Conservation (phyloP, 345 rosid genomes). For the Geranium brycei region DNA sequence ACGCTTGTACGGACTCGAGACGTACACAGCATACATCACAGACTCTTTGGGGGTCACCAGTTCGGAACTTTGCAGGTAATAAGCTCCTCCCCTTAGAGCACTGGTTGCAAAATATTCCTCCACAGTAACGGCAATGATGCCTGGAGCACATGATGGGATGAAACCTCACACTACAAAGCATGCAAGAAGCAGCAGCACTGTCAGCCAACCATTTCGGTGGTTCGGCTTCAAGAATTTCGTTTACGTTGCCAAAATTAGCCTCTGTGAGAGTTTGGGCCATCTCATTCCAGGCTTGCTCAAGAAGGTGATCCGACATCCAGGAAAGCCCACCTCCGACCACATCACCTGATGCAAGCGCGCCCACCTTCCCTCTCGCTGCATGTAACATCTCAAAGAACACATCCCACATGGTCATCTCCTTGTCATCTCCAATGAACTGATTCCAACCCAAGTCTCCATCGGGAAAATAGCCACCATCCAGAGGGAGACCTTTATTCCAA, state of each 20-base stretch:
- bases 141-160: constrained; percentile 17
- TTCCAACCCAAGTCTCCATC: constrained; percentile 16
- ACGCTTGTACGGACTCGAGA: constrained; percentile 16
- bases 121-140: constrained; percentile 17
- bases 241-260: constrained; percentile 18
- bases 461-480: constrained; percentile 18
- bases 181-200: constrained; percentile 16
- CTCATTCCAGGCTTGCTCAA: constrained; percentile 24
- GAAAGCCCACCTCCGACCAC: constrained; percentile 9
- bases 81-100: constrained; percentile 19
- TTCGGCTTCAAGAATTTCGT: constrained; percentile 16
- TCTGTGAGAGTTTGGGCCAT: constrained; percentile 26
- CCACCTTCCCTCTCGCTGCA: constrained; percentile 17
- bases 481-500: constrained; percentile 12
- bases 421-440: constrained; percentile 10
- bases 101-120: constrained; percentile 14
- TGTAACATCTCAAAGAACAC: constrained; percentile 20
- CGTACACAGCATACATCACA: constrained; percentile 19
- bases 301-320: constrained; percentile 19
- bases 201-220: constrained; percentile 17
- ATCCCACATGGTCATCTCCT: constrained; percentile 26
- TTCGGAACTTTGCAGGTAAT: constrained; percentile 12
- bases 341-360: constrained; percentile 15
- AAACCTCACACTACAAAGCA: constrained; percentile 15
- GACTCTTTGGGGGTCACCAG: constrained; percentile 10